Conservation (phyloP, 1,139 yeast genomes). For the Taphrina pruni region DNA sequence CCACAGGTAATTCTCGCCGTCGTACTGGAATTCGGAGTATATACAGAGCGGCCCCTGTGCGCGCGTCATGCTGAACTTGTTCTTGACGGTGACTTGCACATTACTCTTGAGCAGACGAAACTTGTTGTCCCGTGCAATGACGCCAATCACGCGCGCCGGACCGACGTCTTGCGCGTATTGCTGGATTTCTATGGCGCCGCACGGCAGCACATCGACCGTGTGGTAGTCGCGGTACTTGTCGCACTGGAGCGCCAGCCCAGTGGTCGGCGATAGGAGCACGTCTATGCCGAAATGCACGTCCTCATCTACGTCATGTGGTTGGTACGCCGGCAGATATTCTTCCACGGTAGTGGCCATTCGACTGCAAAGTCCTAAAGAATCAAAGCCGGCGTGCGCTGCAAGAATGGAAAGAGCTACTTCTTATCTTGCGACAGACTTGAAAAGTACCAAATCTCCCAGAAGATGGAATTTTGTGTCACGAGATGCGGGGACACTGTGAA, state of each 20-base stretch:
- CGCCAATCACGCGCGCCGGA: neutral
- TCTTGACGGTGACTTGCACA: conserved; percentile 7
- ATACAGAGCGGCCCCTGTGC: conserved; percentile 10
- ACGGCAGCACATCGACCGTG: conserved; percentile 2
- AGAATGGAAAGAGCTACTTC: too few species aligned
- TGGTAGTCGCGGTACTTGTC: conserved; percentile 15
- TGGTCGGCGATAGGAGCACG: neutral
- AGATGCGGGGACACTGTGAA: neutral
- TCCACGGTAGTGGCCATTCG: neutral
- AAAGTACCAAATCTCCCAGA: too few species aligned
- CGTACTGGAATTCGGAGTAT: conserved; percentile 1
- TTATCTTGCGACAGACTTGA: too few species aligned
- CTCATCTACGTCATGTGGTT: neutral
- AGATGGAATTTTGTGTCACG: neutral
- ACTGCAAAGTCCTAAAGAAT: too few species aligned
- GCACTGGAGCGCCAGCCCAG: neutral
- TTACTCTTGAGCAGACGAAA: conserved; percentile 1
- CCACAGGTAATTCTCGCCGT: conserved; percentile 4
- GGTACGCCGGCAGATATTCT: conserved; percentile 4
- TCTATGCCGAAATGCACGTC: conserved; percentile 9
- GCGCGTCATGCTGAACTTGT: conserved; percentile 11
- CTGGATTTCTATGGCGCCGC: neutral
- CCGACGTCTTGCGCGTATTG: conserved; percentile 10
- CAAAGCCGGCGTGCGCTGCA: too few species aligned
- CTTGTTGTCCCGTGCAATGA: conserved; percentile 1